phyloP scores from a whole-genome alignment of 2,329 filamentous ascomycete species.

The Plenodomus lindquistii region DNA sequence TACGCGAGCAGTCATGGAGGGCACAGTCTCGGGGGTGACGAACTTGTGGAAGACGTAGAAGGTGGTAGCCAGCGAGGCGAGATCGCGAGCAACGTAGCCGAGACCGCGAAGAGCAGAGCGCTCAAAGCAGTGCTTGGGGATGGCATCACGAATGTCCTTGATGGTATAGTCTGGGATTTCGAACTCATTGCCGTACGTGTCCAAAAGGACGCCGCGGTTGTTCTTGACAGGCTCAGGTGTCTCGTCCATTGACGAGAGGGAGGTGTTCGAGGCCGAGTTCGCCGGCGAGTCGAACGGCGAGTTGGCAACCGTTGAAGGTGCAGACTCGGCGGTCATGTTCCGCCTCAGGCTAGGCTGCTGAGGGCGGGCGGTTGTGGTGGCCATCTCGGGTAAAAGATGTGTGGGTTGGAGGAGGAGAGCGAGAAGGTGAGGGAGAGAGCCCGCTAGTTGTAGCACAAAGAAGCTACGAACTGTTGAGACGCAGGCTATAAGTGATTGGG shows the following conservation, averaged over 20 bases:
- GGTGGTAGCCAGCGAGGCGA: conserved; percentile 70
- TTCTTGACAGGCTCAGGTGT: conserved; percentile 54
- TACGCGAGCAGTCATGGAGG: conserved; percentile 68
- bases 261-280: conserved; percentile 79
- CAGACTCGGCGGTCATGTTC: conserved; percentile 56
- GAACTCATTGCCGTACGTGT: conserved; percentile 96
- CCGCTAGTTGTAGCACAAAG: neutral
- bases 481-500: neutral
- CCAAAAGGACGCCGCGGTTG: conserved; percentile 67
- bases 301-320: conserved; percentile 56
- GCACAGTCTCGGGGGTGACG: conserved; percentile 81
- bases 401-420: conserved; percentile 5
- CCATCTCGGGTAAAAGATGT: conserved; percentile 25
- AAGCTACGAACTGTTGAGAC: neutral
- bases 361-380: conserved; percentile 59
- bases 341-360: conserved; percentile 53
- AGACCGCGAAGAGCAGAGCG: conserved; percentile 77
- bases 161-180: conserved; percentile 93
- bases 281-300: conserved; percentile 64
- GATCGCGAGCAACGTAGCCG: conserved; percentile 81
- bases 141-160: conserved; percentile 95
- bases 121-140: conserved; percentile 96
- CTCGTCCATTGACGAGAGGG: conserved; percentile 82
- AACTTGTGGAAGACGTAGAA: conserved; percentile 91
- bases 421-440: conserved; percentile 5